Conservation (phyloP, 108 stramenopile genomes). For the Pseudonitzschia multiseries region DNA sequence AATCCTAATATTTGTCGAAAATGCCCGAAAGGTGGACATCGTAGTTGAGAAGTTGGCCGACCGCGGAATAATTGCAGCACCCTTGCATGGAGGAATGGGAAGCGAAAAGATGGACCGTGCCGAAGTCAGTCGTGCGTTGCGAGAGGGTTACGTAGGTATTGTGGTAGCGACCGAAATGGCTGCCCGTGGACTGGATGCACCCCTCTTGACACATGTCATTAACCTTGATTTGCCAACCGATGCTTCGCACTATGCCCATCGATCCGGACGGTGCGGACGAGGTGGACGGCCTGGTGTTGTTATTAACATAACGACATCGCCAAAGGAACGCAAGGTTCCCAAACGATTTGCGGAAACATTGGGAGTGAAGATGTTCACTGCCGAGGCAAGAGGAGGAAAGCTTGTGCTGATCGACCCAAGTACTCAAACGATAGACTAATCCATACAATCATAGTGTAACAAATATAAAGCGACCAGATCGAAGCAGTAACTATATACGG, state of each 20-base stretch:
- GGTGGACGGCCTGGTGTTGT: slow-evolving; percentile 89
- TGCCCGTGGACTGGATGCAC: slow-evolving; percentile 87
- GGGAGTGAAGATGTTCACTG: slow-evolving; percentile 67
- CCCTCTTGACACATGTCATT: slow-evolving; percentile 83
- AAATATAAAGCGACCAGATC: not conserved
- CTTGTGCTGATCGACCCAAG: slow-evolving; percentile 54
- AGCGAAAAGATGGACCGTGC: slow-evolving; percentile 85
- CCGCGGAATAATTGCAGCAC: slow-evolving; percentile 82
- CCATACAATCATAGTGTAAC: not conserved
- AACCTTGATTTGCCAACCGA: slow-evolving; percentile 90
- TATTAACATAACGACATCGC: slow-evolving; percentile 71
- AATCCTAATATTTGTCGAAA: slow-evolving; percentile 85
- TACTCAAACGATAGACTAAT: slow-evolving; percentile 20
- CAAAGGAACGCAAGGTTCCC: slow-evolving; percentile 76
- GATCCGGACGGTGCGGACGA: slow-evolving; percentile 83
- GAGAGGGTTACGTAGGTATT: slow-evolving; percentile 83
- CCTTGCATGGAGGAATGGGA: slow-evolving; percentile 69
- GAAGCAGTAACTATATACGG: too few species aligned
- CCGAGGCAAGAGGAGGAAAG: slow-evolving; percentile 68
- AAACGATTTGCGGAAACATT: slow-evolving; percentile 62
- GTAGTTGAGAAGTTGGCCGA: slow-evolving; percentile 74
- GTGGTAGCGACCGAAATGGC: slow-evolving; percentile 90
- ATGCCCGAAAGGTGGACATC: slow-evolving; percentile 72
- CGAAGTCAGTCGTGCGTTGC: slow-evolving; percentile 78
- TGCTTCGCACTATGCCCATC: slow-evolving; percentile 86